Percentiles rank a stretch among this genome's conserved stretches.
Evolutionary conservation across 495 filamentous ascomycete genomes (phyloP).

Genomic region (Cercophora newfieldiana): DNA sequence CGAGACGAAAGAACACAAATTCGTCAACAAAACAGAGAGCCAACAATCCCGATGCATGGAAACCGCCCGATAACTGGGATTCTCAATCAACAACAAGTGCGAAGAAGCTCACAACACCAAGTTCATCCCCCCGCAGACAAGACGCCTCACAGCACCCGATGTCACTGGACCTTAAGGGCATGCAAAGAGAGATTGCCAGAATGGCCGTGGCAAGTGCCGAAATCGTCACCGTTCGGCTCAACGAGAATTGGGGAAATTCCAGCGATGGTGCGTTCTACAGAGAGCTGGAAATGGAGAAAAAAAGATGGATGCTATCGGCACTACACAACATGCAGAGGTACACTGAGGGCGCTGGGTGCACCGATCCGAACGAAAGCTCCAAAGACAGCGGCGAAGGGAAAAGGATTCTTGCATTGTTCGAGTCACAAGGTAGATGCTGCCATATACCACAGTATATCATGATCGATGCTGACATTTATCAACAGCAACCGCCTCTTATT

Average conservation of each 20-base stretch:
- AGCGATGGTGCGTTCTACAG: slow-evolving; percentile 41
- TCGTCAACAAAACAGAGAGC: neutral
- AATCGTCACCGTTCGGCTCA: slow-evolving; percentile 46
- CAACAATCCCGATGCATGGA: slow-evolving; percentile 42
- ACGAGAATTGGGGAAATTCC: slow-evolving; percentile 42
- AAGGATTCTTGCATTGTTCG: slow-evolving; percentile 42
- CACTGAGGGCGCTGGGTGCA: neutral
- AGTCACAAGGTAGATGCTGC: slow-evolving; percentile 40
- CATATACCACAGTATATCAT: neutral
- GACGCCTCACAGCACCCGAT: slow-evolving; percentile 18
- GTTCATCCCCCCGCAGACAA: slow-evolving; percentile 17
- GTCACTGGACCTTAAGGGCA: slow-evolving; percentile 30
- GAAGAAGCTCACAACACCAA: slow-evolving; percentile 19
- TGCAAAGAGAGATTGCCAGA: slow-evolving; percentile 43
- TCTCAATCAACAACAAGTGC: slow-evolving; percentile 15
- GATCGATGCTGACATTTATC: slow-evolving; percentile 20
- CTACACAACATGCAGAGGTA: slow-evolving; percentile 25
- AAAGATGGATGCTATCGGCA: slow-evolving; percentile 47
- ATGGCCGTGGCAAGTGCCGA: slow-evolving; percentile 47
- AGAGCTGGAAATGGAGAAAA: slow-evolving; percentile 43
- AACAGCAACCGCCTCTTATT: slow-evolving; percentile 44
- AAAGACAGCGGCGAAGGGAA: neutral
- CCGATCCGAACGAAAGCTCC: neutral
- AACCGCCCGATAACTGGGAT: slow-evolving; percentile 23
- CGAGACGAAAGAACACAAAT: neutral